phyloP scores from a whole-genome alignment of 768 basidiomycete species.

The Leccinum obscurum region DNA sequence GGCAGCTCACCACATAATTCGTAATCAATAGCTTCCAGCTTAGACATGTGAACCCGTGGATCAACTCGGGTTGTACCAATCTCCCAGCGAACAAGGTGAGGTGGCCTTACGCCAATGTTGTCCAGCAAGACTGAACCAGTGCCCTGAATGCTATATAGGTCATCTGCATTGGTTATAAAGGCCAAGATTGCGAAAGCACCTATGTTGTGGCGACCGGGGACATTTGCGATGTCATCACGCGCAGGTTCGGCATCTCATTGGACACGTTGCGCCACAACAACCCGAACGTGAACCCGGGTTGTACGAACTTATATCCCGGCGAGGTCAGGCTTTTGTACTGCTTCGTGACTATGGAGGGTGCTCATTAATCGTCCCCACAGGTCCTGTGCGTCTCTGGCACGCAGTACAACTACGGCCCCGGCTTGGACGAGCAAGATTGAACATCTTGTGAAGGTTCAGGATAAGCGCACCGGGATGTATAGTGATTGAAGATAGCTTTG shows the following conservation, averaged over 20 bases:
- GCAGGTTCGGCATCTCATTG: not conserved
- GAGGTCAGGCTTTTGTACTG: not conserved
- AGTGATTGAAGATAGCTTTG: too few species aligned
- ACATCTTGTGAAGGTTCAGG: not conserved
- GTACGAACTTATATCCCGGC: not conserved
- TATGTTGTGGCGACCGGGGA: too few species aligned
- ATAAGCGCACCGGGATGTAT: too few species aligned
- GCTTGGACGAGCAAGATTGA: not conserved
- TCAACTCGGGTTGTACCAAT: too few species aligned
- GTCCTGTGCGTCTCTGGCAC: not conserved
- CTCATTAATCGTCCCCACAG: not conserved
- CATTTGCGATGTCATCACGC: too few species aligned
- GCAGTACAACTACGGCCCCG: not conserved
- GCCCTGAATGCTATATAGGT: conserved; percentile 20
- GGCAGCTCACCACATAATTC: not conserved
- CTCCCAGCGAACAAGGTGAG: conserved; percentile 25
- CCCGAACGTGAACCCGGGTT: not conserved
- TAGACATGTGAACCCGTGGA: conserved; percentile 50
- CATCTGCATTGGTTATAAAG: conserved; percentile 55
- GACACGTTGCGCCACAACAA: not conserved
- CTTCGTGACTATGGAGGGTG: not conserved
- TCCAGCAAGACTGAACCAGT: not conserved
- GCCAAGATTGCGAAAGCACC: conserved; percentile 61
- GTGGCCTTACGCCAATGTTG: not conserved
- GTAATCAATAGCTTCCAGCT: conserved; percentile 52